Evolutionary conservation across 2,329 filamentous ascomycete genomes (phyloP).

Genomic region (Neopestalotiopsis sp.): DNA sequence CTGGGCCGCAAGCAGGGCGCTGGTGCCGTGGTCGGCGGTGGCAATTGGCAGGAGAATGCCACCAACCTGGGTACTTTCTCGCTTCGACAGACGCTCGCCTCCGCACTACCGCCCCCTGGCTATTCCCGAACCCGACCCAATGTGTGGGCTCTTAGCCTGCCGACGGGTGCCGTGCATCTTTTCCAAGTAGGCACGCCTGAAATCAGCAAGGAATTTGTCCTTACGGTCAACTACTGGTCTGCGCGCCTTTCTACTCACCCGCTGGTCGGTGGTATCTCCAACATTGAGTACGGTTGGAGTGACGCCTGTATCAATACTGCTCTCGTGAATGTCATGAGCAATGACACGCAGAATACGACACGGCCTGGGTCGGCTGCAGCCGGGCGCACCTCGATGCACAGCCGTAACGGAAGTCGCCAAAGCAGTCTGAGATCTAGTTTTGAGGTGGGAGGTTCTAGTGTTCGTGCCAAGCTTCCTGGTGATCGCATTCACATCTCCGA

Average conservation of each 20-base stretch:
- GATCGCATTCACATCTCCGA: constrained; percentile 85
- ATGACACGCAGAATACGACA: constrained; percentile 49
- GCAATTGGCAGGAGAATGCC: constrained; percentile 98
- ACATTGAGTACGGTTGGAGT: constrained; percentile 97
- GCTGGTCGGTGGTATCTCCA: constrained; percentile 89
- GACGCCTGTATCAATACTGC: constrained; percentile 76
- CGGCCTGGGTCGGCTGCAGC: constrained; percentile 59
- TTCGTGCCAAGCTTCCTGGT: constrained; percentile 75
- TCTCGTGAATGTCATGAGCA: constrained; percentile 55
- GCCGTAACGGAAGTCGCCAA: constrained; percentile 42
- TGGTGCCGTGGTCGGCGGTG: constrained; percentile 81
- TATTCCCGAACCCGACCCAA: constrained; percentile 90
- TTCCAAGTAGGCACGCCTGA: constrained; percentile 97
- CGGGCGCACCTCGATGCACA: constrained; percentile 52
- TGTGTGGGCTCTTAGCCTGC: constrained; percentile 92
- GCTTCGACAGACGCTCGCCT: constrained; percentile 90
- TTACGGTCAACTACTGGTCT: constrained; percentile 97
- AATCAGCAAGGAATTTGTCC: constrained; percentile 93
- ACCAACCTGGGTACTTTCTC: constrained; percentile 87
- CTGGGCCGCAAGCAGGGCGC: constrained; percentile 54
- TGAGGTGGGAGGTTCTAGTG: constrained; percentile 65
- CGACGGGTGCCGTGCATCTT: constrained; percentile 93
- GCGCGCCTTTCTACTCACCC: constrained; percentile 93
- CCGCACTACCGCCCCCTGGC: constrained; percentile 84
- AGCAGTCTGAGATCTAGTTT: constrained; percentile 64